Percentiles rank a stretch among this genome's conserved stretches.
These are phyloP conservation scores for Diutina catenulata DNA, from an alignment of 1,139 yeast genomes.

Conservation along the genomic window DNA sequence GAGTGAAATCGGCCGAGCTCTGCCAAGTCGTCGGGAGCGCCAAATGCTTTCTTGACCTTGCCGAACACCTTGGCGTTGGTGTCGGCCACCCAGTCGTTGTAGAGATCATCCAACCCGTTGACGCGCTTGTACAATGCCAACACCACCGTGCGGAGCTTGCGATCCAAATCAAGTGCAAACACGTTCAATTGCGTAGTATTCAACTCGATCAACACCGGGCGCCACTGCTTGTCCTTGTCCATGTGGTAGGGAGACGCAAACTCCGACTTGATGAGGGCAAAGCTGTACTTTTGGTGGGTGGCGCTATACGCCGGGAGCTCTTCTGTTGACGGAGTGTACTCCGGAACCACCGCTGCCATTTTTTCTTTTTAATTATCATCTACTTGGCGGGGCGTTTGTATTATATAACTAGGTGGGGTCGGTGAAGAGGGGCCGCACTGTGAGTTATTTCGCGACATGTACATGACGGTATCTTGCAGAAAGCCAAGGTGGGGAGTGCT, in stretches of 20 bases:
- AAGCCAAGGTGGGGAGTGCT: too few relatives aligned
- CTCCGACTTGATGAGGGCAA: slow-evolving; percentile 4
- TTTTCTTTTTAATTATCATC: neutral
- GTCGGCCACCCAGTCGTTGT: slow-evolving; percentile 9
- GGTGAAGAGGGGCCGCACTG: neutral
- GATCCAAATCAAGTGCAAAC: slow-evolving; percentile 19
- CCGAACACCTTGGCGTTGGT: slow-evolving; percentile 9
- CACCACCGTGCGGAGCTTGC: slow-evolving; percentile 14
- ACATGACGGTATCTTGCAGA: too few relatives aligned
- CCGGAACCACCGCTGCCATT: too few relatives aligned
- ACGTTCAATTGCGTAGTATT: slow-evolving; percentile 47
- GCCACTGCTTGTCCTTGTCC: neutral
- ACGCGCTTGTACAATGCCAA: slow-evolving; percentile 19
- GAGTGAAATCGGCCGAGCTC: neutral
- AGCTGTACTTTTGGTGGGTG: neutral
- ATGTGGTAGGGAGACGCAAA: slow-evolving; percentile 3
- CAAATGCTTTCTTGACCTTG: slow-evolving; percentile 12
- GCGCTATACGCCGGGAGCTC: neutral
- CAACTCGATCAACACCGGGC: slow-evolving; percentile 37
- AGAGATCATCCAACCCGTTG: slow-evolving; percentile 15
- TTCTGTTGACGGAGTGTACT: neutral
- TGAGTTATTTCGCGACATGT: too few relatives aligned
- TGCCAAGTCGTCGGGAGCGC: slow-evolving; percentile 11
- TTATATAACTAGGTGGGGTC: neutral
- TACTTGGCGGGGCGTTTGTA: neutral